phyloP scores from a whole-genome alignment of 352 stramenopile genomes.

The Globisporangium lucens region DNA sequence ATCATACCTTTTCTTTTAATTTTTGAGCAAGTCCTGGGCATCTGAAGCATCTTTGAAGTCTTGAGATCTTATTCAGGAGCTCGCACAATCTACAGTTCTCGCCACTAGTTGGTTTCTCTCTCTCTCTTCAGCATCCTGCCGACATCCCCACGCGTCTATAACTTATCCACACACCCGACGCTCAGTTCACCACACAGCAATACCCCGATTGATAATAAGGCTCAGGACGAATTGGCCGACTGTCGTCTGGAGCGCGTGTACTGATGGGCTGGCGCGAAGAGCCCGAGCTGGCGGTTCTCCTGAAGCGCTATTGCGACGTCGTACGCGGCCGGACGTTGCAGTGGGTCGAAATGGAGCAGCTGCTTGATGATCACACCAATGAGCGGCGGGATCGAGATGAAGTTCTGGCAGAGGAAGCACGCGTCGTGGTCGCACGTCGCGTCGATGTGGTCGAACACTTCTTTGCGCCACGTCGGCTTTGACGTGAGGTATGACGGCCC shows the following conservation, averaged over 20 bases:
- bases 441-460: constrained; percentile 79
- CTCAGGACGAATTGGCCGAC: background rate
- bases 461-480: constrained; percentile 62
- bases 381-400: constrained; percentile 74
- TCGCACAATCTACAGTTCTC: background rate
- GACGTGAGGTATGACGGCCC: constrained; percentile 56
- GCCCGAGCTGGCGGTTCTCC: constrained; percentile 54
- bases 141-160: background rate
- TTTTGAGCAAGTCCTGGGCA: background rate
- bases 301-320: constrained; percentile 68
- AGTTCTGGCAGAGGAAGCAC: constrained; percentile 76
- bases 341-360: constrained; percentile 68
- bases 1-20: background rate
- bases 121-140: background rate
- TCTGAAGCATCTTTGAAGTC: background rate
- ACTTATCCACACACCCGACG: constrained; percentile 4
- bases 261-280: constrained; percentile 36
- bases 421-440: constrained; percentile 44
- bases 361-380: constrained; percentile 77
- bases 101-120: background rate
- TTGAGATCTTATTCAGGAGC: background rate
- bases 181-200: background rate
- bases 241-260: constrained; percentile 7
- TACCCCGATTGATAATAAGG: background rate
- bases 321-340: constrained; percentile 61